These are phyloP conservation scores for Drechslerella dactyloides DNA, from an alignment of 2,329 filamentous ascomycete genomes.

Conservation along the genomic window DNA sequence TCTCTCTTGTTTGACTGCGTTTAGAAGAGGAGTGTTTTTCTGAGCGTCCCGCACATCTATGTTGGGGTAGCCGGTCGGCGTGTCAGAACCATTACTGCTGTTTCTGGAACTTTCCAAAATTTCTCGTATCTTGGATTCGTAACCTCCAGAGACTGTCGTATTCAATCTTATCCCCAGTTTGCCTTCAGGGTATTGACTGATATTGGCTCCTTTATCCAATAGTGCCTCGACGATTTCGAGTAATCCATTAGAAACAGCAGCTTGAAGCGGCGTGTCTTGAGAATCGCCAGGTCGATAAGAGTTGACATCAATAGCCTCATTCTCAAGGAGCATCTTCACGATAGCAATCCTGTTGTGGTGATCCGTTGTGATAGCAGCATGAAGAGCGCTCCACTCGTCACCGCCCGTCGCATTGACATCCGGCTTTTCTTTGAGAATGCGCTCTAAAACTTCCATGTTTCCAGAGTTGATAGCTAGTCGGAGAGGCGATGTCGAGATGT, in stretches of 20 bases:
- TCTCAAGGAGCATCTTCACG: not conserved
- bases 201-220: not conserved
- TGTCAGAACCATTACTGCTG: not conserved
- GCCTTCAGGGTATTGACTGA: not conserved
- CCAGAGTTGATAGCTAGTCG: not conserved
- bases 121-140: not conserved
- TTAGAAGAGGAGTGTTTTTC: not conserved
- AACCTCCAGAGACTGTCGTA: not conserved
- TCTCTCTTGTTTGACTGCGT: not conserved
- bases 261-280: not conserved
- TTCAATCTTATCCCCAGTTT: not conserved
- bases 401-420: not conserved
- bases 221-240: not conserved
- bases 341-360: not conserved
- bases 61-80: not conserved
- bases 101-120: not conserved
- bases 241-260: not conserved
- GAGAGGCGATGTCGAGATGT: not conserved
- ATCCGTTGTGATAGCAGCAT: not conserved
- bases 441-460: not conserved
- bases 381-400: not conserved
- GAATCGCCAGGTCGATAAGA: not conserved
- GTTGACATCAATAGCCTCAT: not conserved
- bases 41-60: not conserved
- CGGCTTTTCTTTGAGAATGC: constrained; percentile 5